A percentile compares a stretch with the other conserved stretches of the same genome.
These are phyloP conservation scores for Fusarium ramigenum DNA, from an alignment of 2,329 filamentous ascomycete genomes.

Conservation along the genomic window DNA sequence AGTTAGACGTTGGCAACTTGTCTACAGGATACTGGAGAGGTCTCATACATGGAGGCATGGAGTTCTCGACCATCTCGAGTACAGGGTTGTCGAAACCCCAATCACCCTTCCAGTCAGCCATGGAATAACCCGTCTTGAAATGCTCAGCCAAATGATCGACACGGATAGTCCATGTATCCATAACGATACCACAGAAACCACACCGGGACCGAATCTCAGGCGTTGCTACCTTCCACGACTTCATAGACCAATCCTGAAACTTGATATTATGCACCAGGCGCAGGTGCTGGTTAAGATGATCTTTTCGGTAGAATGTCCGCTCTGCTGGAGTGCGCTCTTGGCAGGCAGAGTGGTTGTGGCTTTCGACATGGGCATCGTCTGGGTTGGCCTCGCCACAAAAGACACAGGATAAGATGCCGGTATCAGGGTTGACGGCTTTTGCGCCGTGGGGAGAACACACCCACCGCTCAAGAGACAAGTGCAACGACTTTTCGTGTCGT, in stretches of 20 bases:
- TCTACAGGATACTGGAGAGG: conserved; percentile 50
- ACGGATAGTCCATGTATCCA: conserved; percentile 69
- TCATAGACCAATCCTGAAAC: conserved; percentile 71
- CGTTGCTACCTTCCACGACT: conserved; percentile 67
- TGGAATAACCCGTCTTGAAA: conserved; percentile 72
- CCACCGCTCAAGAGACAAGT: conserved; percentile 72
- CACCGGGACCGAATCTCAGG: conserved; percentile 71
- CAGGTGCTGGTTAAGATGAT: conserved; percentile 73
- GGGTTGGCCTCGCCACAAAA: conserved; percentile 68
- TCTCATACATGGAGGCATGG: conserved; percentile 70
- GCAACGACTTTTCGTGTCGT: conserved; percentile 74
- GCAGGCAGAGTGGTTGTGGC: conserved; percentile 70
- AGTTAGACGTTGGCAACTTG: conserved; percentile 53
- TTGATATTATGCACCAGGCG: conserved; percentile 71
- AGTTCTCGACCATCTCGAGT: conserved; percentile 71
- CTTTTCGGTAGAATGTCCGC: conserved; percentile 73
- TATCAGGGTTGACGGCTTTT: conserved; percentile 65
- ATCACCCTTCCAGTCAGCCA: conserved; percentile 76
- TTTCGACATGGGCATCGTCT: conserved; percentile 64
- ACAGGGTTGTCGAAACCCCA: conserved; percentile 73
- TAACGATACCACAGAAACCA: conserved; percentile 71
- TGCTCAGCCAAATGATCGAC: conserved; percentile 73
- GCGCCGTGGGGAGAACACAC: conserved; percentile 69
- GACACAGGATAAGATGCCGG: conserved; percentile 65
- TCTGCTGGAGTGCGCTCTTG: conserved; percentile 71